phyloP scores from a whole-genome alignment of 2,329 filamentous ascomycete genomes.

The Aspergillus viridinutans region DNA sequence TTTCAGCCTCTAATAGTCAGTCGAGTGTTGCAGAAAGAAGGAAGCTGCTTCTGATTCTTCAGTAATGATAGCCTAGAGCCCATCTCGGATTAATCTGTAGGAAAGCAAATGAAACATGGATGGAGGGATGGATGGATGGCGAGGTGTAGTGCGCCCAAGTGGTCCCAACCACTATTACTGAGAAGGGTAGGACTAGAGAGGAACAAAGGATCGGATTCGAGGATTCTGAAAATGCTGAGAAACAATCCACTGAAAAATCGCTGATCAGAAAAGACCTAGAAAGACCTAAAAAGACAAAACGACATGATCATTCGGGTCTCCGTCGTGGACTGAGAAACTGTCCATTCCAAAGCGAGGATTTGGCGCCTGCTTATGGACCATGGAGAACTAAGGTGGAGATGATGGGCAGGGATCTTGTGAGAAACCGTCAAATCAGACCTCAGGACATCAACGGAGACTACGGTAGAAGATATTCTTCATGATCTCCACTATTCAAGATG shows the following conservation, averaged over 20 bases:
- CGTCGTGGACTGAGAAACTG: background rate
- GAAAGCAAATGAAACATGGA: background rate
- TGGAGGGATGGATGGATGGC: background rate
- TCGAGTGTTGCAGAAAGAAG: background rate
- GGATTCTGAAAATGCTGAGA: background rate
- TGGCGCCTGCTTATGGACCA: background rate
- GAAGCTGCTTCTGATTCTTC: background rate
- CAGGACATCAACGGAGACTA: background rate
- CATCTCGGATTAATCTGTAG: too few relatives aligned
- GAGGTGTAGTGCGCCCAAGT: background rate
- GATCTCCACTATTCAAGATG: constrained; percentile 5
- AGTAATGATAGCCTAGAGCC: background rate
- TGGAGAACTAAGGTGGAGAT: constrained; percentile 2
- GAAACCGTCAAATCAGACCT: constrained; percentile 6
- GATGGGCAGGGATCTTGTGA: constrained; percentile 8
- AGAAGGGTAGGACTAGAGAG: background rate
- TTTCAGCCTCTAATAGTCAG: background rate
- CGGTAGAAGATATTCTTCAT: constrained; percentile 1
- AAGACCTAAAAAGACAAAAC: background rate
- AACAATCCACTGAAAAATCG: background rate
- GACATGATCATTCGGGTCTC: background rate
- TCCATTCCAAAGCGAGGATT: background rate
- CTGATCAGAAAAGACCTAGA: background rate
- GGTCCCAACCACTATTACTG: background rate
- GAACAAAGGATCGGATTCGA: background rate